A percentile compares a stretch with the other conserved stretches of the same genome.
These are phyloP conservation scores for Raphanus hybrid DNA, from an alignment of 441 rosid species.

Conservation along the genomic window DNA sequence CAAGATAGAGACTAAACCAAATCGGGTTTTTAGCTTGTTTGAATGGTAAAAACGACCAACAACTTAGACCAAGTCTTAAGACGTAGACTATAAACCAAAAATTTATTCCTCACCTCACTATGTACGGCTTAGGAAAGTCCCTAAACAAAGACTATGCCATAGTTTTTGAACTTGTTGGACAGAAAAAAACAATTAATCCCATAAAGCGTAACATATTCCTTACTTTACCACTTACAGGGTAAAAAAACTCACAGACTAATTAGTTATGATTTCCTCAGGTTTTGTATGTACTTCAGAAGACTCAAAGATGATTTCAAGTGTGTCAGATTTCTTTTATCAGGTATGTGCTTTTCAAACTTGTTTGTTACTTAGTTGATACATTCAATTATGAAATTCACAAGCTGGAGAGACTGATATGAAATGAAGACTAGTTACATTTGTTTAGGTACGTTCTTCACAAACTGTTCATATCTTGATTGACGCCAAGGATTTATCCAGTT, in stretches of 20 bases:
- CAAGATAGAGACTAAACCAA: not conserved
- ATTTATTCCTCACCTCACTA: too few relatives aligned
- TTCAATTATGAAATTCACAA: not conserved
- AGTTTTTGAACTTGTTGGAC: too few relatives aligned
- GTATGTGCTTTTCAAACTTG: not conserved
- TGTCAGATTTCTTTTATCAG: not conserved
- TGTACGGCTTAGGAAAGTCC: too few relatives aligned
- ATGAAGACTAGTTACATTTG: not conserved
- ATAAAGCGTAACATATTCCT: too few relatives aligned
- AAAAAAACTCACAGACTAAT: not conserved
- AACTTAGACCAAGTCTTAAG: too few relatives aligned
- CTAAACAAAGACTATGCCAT: too few relatives aligned
- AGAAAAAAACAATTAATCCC: too few relatives aligned
- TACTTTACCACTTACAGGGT: not conserved
- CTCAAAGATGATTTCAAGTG: not conserved
- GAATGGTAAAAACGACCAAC: too few relatives aligned
- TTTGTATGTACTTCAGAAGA: not conserved
- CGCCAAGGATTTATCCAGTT: not conserved
- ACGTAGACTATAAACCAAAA: too few relatives aligned
- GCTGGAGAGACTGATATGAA: not conserved
- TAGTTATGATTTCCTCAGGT: not conserved
- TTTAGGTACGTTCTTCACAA: not conserved
- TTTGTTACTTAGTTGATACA: too few relatives aligned
- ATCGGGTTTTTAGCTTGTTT: too few relatives aligned
- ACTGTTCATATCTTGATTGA: not conserved